Evolutionary conservation across 768 basidiomycete species (phyloP), one percentile per base, ranked within the genome.

Genomic region (Pisolithus microcarpus): DNA sequence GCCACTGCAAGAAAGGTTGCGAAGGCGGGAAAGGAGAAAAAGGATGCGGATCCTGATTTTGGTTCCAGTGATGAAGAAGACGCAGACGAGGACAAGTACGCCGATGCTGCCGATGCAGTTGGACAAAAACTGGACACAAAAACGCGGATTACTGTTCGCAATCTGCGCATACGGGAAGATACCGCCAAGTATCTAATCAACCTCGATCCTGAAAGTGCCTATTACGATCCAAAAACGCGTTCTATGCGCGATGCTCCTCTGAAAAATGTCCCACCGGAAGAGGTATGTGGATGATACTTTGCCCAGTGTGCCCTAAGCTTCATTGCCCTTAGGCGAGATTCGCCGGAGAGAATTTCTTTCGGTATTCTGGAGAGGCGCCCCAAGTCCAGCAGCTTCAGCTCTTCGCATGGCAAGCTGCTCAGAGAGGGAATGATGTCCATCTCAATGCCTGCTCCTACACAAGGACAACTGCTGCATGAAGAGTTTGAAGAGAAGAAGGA

Each of bases 101-200:
- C 96, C 11, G 96, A 99, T 62, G 87, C 90, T 21, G 95, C 95
- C 10, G 95, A 99, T 61, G 93, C 92, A 38, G 94, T 97, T 4
- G 96, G 96, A 15, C 96, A 99, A 67, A 96, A 97, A 68, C 74
- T 98, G 59, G 96, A 99, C 67, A 90, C 94, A 15, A 98, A 99
- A 72, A 96, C 93, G 19, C 87, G 96, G 49, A 94, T 99, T 51
- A 98, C 96, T 16, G 96, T 99, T 53, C 84, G 96, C 54, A 98
- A 99, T 70, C 74, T 99, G 61, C 89, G 96, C 73, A 98, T 99
- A 58, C 86, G 96, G 64, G 96, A 99, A 71, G 96, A 99, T 66
- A 98, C 95, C 1, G 96, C 96, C 9, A 99, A 99, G 66, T 99
- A 99, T 65, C 79, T 99, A 63, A 88, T 95, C 67, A 99, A 98